Evolutionary conservation across 169 alveolate species (phyloP).

Genomic region (Babesia bovis): DNA sequence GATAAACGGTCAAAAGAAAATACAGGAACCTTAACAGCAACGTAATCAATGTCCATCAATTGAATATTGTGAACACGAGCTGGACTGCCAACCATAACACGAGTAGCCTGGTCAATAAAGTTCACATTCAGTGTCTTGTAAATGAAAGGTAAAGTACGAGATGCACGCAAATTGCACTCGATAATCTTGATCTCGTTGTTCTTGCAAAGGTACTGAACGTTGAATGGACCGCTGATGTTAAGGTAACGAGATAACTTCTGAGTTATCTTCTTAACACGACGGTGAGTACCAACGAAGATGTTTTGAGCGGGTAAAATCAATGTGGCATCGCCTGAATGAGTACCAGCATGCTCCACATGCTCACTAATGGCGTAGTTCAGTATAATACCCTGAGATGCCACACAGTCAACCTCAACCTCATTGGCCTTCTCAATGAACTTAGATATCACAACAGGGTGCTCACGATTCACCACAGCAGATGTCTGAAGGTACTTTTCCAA

Average conservation of each 20-base stretch:
- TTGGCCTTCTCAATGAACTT: constrained; percentile 81
- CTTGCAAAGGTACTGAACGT: constrained; percentile 88
- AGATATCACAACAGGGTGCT: constrained; percentile 85
- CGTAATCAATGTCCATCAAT: constrained; percentile 83
- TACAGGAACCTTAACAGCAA: constrained; percentile 85
- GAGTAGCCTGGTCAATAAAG: constrained; percentile 85
- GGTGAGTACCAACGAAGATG: constrained; percentile 86
- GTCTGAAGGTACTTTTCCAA: constrained; percentile 75
- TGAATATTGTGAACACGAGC: constrained; percentile 75
- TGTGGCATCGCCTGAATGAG: constrained; percentile 90
- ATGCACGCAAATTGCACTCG: constrained; percentile 88
- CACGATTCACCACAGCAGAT: constrained; percentile 85
- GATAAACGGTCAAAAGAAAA: constrained; percentile 83
- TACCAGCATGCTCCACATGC: constrained; percentile 88
- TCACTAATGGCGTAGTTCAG: constrained; percentile 87
- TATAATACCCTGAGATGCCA: constrained; percentile 79
- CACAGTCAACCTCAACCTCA: constrained; percentile 87
- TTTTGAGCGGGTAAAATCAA: constrained; percentile 87
- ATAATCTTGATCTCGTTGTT: constrained; percentile 83
- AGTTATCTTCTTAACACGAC: constrained; percentile 79
- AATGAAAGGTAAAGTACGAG: constrained; percentile 86
- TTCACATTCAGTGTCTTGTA: constrained; percentile 80
- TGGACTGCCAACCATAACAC: constrained; percentile 82
- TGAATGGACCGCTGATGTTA: constrained; percentile 86
- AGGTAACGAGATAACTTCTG: constrained; percentile 83